phyloP scores from a whole-genome alignment of 2,329 filamentous ascomycete genomes.

The Parascedosporium putredinis region DNA sequence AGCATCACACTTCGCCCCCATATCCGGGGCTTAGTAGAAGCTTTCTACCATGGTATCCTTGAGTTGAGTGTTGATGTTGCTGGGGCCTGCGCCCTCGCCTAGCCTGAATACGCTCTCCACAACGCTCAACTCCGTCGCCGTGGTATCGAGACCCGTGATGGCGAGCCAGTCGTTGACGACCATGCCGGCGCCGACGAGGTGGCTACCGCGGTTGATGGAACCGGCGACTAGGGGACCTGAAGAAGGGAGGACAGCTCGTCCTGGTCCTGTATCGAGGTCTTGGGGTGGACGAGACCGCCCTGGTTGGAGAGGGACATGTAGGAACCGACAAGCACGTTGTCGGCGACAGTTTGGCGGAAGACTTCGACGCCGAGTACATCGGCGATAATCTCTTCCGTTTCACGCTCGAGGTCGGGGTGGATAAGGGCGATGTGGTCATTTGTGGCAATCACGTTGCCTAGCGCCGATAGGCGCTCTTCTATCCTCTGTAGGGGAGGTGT shows the following conservation, averaged over 20 bases:
- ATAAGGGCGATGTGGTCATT: conserved; percentile 97
- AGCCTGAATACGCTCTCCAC: conserved; percentile 93
- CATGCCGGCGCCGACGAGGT: conserved; percentile 94
- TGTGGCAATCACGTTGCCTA: conserved; percentile 92
- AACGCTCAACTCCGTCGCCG: conserved; percentile 89
- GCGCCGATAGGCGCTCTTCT: conserved; percentile 88
- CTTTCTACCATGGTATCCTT: conserved; percentile 99
- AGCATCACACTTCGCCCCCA: background rate
- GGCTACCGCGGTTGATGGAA: conserved; percentile 82
- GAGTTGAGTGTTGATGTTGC: conserved; percentile 69
- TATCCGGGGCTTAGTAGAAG: conserved; percentile 74
- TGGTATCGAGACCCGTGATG: conserved; percentile 84
- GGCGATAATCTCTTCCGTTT: conserved; percentile 97
- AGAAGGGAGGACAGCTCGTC: conserved; percentile 89
- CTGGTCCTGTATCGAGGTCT: conserved; percentile 94
- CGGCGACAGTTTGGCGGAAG: conserved; percentile 88
- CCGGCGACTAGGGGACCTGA: conserved; percentile 95
- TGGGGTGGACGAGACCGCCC: conserved; percentile 93
- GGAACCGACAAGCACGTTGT: conserved; percentile 90
- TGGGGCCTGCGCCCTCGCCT: conserved; percentile 73
- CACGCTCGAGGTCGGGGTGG: conserved; percentile 91
- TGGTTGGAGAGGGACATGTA: conserved; percentile 97
- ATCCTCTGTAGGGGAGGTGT: conserved; percentile 45
- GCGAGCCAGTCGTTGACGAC: conserved; percentile 95
- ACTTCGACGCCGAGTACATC: conserved; percentile 86